Evolutionary conservation across 345 rosid species (phyloP).

Genomic region (Gossypium anomalum): DNA sequence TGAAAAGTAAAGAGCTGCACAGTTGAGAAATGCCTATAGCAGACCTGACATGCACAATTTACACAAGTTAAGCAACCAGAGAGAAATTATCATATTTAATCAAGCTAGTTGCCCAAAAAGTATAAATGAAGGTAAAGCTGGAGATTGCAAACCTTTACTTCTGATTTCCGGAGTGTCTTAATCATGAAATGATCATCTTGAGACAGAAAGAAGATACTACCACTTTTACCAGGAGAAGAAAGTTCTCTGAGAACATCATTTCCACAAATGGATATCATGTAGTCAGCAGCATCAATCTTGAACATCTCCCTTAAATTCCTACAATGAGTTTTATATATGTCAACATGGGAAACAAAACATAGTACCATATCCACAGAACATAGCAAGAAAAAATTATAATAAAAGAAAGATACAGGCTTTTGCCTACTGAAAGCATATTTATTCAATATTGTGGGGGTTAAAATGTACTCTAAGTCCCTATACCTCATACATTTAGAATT

Average conservation of each 20-base stretch:
- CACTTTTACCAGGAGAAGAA: conserved; percentile 98
- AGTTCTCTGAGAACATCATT: conserved; percentile 95
- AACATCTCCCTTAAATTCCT: conserved; percentile 98
- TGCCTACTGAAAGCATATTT: background rate
- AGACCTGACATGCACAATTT: background rate
- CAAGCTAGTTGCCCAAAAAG: background rate
- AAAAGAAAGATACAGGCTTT: background rate
- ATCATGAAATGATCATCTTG: conserved; percentile 99
- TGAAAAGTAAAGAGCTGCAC: background rate
- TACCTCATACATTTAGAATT: too few species aligned
- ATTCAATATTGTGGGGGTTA: background rate
- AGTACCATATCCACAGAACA: conserved; percentile 9
- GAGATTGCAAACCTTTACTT: conserved; percentile 76
- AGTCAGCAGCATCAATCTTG: conserved; percentile 98
- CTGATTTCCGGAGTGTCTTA: conserved; percentile 92
- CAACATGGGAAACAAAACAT: conserved; percentile 10
- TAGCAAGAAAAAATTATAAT: background rate
- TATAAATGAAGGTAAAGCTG: conserved; percentile 4
- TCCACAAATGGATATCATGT: conserved; percentile 98
- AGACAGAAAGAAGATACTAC: conserved; percentile 90
- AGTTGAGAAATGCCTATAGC: background rate
- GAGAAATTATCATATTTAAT: conserved; percentile 3
- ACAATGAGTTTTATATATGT: conserved; percentile 20
- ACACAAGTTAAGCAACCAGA: conserved; percentile 6
- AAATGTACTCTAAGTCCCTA: too few species aligned